phyloP scores from a whole-genome alignment of 2,329 filamentous ascomycete genomes.

The Aspergillus sp. region DNA sequence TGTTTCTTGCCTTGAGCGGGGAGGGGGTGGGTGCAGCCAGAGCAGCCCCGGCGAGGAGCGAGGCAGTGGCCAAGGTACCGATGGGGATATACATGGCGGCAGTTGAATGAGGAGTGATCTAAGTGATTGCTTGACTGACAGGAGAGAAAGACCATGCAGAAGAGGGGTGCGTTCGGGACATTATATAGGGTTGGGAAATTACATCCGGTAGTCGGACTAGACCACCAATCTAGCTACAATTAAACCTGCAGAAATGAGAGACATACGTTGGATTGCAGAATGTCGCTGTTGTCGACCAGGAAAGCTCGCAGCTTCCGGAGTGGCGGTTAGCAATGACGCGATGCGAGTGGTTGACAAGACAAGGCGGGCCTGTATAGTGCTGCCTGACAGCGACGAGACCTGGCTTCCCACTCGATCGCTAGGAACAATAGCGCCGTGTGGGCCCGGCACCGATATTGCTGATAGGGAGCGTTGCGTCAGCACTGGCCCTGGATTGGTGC shows the following conservation, averaged over 20 bases:
- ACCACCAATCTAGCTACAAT: not conserved
- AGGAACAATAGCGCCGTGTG: not conserved
- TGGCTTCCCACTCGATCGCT: not conserved
- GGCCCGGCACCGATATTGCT: constrained; percentile 4
- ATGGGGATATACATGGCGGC: constrained; percentile 1
- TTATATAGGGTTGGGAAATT: constrained; percentile 1
- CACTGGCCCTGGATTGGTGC: constrained; percentile 4
- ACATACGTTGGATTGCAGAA: not conserved
- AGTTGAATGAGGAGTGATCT: not conserved
- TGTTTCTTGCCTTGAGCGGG: not conserved
- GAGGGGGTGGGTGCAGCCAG: constrained; percentile 1
- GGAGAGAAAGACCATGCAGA: not conserved
- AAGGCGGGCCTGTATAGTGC: not conserved
- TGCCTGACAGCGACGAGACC: not conserved
- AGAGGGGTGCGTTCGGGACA: not conserved
- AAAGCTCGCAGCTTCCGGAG: not conserved
- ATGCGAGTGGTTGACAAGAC: not conserved
- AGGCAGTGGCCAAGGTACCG: not conserved
- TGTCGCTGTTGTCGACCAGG: not conserved
- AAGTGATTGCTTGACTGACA: not conserved
- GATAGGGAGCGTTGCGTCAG: constrained; percentile 6
- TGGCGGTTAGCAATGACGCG: not conserved
- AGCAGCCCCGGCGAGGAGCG: constrained; percentile 1
- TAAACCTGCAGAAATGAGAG: not conserved
- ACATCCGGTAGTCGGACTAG: not conserved